phyloP scores from a whole-genome alignment of 768 basidiomycete species.

The Naganishia vaughanmartiniae region DNA sequence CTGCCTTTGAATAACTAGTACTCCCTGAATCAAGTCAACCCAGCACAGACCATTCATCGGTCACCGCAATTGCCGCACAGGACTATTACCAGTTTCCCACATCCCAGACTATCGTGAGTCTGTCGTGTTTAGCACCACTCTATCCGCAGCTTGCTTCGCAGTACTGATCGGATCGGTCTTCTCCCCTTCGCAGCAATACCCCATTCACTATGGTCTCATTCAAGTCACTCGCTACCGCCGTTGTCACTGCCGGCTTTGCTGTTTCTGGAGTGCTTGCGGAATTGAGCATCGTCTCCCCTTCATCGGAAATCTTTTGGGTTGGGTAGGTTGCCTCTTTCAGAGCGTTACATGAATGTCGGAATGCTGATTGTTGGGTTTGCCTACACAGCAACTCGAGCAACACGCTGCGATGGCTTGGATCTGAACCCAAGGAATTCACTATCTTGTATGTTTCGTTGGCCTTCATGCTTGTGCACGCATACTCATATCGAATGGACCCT shows the following conservation, averaged over 20 bases:
- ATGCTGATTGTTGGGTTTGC: not conserved
- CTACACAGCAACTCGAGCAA: constrained; percentile 38
- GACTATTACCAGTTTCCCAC: not conserved
- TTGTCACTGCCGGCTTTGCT: not conserved
- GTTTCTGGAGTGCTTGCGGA: constrained; percentile 17
- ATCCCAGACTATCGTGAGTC: not conserved
- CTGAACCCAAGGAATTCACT: constrained; percentile 41
- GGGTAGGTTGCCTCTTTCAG: not conserved
- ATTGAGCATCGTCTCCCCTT: constrained; percentile 25
- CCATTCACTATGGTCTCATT: constrained; percentile 10
- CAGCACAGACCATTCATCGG: too few relatives aligned
- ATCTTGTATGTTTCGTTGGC: constrained; percentile 42
- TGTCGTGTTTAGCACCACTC: not conserved
- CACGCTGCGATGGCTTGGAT: constrained; percentile 43
- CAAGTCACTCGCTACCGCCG: constrained; percentile 5
- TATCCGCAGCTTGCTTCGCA: not conserved
- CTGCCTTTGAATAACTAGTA: too few relatives aligned
- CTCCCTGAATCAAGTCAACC: too few relatives aligned
- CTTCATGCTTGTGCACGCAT: not conserved
- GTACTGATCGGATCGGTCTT: not conserved
- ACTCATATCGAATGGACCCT: constrained; percentile 22
- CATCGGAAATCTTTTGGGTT: constrained; percentile 30
- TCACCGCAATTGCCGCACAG: not conserved
- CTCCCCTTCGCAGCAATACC: constrained; percentile 4
- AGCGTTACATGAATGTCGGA: not conserved